Evolutionary conservation across 2,329 filamentous ascomycete species (phyloP), one percentile per base, ranked within the genome.

Genomic region (Sporothrix protearum): DNA sequence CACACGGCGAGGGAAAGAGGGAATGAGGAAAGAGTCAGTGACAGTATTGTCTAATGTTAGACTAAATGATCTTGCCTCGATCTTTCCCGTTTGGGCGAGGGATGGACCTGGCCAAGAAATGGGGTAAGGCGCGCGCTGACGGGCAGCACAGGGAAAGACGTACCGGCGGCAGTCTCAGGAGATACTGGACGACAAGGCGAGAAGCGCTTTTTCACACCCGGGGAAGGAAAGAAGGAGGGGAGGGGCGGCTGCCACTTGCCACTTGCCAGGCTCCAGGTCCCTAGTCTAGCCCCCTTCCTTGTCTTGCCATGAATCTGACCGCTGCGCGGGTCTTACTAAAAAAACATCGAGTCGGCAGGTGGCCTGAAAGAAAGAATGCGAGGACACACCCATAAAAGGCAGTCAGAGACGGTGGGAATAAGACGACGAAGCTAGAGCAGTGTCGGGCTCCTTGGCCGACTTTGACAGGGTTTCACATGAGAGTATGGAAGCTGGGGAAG

Each of bases 101-200:
- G 39, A 53, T 53, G 19, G 30, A 39, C 64, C 42, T 49, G 42
- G 33, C 25, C 22, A 67, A 36, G 63, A 51, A 66, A 51, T 25
- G 45, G 59, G 59, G 59, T 19, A 45, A 66, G 42, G 63, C 42
- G 42, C 39, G 61, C 63, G 63, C 63, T 66, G 42, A 66, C 63
- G 33, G 63, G 63, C 59, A 42, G 39, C 59, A 19, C 25, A 66
- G 42, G 63, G 63, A 66, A 66, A 36, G 42, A 66, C 22, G 42
- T 49, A 33, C 42, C 39, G 63, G 42, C 63, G 63, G 63, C 63
- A 49, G 63, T 66, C 16, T 47, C 39, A 49, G 63, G 39, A 49
- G n/a, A 49, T 66, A 66, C 63, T 42, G 63, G 63, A 64, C 42
- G 57, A 64, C 59, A 64, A 45, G 59, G 59, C 59, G 14, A 36